A percentile compares a stretch with the other conserved stretches of the same genome.
These are phyloP conservation scores for Aspergillus transmontanensis DNA, from an alignment of 2,329 filamentous ascomycete genomes.

Conservation along the genomic window DNA sequence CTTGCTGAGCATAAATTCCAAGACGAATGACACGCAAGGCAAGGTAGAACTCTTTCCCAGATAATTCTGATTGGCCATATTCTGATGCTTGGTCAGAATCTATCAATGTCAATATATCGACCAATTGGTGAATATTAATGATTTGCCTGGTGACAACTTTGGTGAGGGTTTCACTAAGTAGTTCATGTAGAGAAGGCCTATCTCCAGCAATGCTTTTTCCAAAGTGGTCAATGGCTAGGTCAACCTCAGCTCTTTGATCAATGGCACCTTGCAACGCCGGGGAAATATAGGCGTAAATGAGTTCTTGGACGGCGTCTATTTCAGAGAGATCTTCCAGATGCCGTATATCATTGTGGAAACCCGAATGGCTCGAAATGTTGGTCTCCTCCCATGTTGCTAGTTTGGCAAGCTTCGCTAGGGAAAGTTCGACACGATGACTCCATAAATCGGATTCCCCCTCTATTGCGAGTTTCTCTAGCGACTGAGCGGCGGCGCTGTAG, in stretches of 20 bases:
- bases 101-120: constrained; percentile 75
- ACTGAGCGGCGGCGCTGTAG: constrained; percentile 71
- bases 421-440: constrained; percentile 92
- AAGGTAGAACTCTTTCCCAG: constrained; percentile 68
- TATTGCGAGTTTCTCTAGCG: constrained; percentile 70
- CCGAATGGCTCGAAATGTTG: constrained; percentile 28
- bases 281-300: constrained; percentile 70
- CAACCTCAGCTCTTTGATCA: constrained; percentile 75
- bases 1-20: constrained; percentile 56
- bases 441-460: constrained; percentile 77
- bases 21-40: constrained; percentile 64
- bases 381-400: constrained; percentile 61
- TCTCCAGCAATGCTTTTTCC: constrained; percentile 56
- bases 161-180: constrained; percentile 72
- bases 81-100: constrained; percentile 53
- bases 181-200: constrained; percentile 67
- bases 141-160: constrained; percentile 72
- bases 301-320: constrained; percentile 77
- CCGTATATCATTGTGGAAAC: constrained; percentile 49
- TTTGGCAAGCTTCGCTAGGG: constrained; percentile 78
- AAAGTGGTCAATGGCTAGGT: constrained; percentile 72
- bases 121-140: constrained; percentile 58
- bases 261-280: constrained; percentile 71
- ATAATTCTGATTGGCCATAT: constrained; percentile 53
- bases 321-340: constrained; percentile 66